Conservation (phyloP, 306 rosid species). For the Glycyrrhiza uralensis region DNA sequence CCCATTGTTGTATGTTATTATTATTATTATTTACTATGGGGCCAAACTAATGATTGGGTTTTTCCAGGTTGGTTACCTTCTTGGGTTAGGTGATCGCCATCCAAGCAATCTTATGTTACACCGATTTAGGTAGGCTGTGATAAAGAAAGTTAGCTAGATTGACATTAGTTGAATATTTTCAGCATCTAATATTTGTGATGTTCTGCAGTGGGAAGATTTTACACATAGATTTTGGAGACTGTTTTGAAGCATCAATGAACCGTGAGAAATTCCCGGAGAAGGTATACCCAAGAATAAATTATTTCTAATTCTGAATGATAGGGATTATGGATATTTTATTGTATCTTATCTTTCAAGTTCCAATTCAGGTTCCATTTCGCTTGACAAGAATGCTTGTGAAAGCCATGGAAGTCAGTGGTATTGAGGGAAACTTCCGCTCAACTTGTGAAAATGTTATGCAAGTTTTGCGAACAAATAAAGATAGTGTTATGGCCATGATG, state of each 20-base stretch:
- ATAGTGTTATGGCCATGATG: conserved; percentile 99
- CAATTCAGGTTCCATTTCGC: conserved; percentile 85
- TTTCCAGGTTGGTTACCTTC: conserved; percentile 94
- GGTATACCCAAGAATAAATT: conserved; percentile 36
- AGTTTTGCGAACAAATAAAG: conserved; percentile 80
- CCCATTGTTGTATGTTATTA: not conserved
- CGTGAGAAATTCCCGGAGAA: conserved; percentile 98
- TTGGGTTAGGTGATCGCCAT: conserved; percentile 99
- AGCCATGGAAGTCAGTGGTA: conserved; percentile 99
- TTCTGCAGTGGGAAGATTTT: conserved; percentile 87
- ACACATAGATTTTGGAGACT: conserved; percentile 98
- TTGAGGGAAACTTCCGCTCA: conserved; percentile 97
- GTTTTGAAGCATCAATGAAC: conserved; percentile 97
- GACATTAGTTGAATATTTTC: not conserved
- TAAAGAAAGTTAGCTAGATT: conserved; percentile 17
- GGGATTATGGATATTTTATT: conserved; percentile 4
- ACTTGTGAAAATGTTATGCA: conserved; percentile 97
- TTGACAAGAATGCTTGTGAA: conserved; percentile 99
- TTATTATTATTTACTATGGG: not conserved
- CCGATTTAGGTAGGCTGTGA: conserved; percentile 64
- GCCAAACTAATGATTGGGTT: conserved; percentile 2
- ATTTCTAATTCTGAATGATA: not conserved
- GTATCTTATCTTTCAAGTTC: conserved; percentile 21
- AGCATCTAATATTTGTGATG: conserved; percentile 27
- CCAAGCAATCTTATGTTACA: conserved; percentile 98